phyloP scores from a whole-genome alignment of 73 alveolate species.

The Tetrahymena borealis region DNA sequence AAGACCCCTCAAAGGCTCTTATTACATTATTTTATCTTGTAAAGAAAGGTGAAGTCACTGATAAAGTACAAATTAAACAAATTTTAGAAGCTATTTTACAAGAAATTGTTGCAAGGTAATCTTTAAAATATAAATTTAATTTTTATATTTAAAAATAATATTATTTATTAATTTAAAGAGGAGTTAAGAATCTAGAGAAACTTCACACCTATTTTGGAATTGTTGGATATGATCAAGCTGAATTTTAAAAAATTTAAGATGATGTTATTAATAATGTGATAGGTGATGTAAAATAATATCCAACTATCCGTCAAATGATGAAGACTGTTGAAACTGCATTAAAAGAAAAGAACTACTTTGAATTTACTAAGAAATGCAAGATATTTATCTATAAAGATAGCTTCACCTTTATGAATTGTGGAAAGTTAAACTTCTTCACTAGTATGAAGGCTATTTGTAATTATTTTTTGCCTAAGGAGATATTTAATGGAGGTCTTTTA shows the following conservation, averaged over 20 bases:
- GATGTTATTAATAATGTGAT: not conserved
- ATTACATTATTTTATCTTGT: not conserved
- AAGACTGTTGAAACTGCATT: not conserved
- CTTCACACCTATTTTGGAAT: not conserved
- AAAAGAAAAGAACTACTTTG: not conserved
- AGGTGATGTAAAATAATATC: not conserved
- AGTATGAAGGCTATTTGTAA: not conserved
- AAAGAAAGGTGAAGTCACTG: not conserved
- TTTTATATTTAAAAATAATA: not conserved
- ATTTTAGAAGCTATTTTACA: not conserved
- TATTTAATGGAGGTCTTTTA: not conserved
- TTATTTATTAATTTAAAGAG: not conserved
- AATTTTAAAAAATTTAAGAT: not conserved
- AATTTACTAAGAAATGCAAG: not conserved
- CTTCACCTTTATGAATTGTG: not conserved
- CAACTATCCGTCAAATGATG: not conserved
- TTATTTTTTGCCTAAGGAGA: not conserved
- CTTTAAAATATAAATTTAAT: not conserved
- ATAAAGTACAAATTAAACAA: not conserved
- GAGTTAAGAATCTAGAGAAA: not conserved
- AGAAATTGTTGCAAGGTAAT: conserved; percentile 9
- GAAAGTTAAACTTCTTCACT: not conserved
- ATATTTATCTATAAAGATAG: not conserved
- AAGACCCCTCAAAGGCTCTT: conserved; percentile 5
- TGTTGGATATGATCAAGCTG: not conserved